Base-by-base conservation (phyloP, 495 filamentous ascomycete species). In the Lepraria neglecta region DNA sequence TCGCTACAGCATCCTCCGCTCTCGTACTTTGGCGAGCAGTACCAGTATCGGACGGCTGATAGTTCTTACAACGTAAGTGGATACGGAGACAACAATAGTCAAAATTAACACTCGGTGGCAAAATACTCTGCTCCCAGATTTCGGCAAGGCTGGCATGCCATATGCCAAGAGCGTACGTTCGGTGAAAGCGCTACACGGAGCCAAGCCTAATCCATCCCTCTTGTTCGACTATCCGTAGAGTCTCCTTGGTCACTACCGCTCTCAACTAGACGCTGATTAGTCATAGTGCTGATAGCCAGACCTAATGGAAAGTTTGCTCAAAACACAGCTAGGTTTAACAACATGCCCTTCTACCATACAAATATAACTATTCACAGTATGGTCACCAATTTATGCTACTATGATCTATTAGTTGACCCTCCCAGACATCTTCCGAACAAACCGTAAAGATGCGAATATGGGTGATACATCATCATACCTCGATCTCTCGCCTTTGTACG, bases 331-430 rank as follows among this genome's bases (percentile, higher is more conserved):
- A 44, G 59, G 2, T 80, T 91, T n/a, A 90, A 87, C 3, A 88
- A 84, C 69, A 77, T 88, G 59, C 72, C 91, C n/a, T 90, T 88
- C 77, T 88, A 91, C 64, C 80, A 87, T 68, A 88, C 87, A 1
- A 85, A 80, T 6, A 87, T 92, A 62, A 88, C 91, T 63, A 91
- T 90, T 63, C 88, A 92, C 64, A 84, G 81, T 74, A 62, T n/a
- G 69, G 12, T 46, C 3, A 46, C 1, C 11, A 19, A 19, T 21
- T 6, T 19, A 46, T 6, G 44, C 44, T 19, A 46, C 9, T 0
- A 46, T 46, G 44, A 19, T 46, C 21, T 46, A 6, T 2, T 46
- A 4, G 44, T 46, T 46, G 44, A 46, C 44, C 21, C 0, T 46
- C 11, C 61, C 44, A 75, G 81, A 84, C 63, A 67, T 79, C 33